phyloP scores from a whole-genome alignment of 805 yeast genomes.

The Vanderwaltozyma verrucispora region DNA sequence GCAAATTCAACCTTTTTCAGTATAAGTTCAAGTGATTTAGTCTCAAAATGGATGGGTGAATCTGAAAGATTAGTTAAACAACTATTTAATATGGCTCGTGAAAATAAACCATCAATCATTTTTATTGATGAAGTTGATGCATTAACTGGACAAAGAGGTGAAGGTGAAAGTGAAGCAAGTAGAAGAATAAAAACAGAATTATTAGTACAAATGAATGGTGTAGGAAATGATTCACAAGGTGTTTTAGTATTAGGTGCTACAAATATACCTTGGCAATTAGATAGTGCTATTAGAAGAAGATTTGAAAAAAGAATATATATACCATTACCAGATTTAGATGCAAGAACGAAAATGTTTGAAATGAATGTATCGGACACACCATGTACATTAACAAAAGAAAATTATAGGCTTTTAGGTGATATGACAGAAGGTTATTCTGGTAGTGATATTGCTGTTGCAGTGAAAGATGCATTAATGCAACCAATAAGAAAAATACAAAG shows the following conservation, averaged over 20 bases:
- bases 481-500: slow-evolving; percentile 92
- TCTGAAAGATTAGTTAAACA: slow-evolving; percentile 94
- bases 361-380: slow-evolving; percentile 87
- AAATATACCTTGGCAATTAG: slow-evolving; percentile 97
- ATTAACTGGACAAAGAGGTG: slow-evolving; percentile 95
- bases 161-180: slow-evolving; percentile 93
- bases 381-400: slow-evolving; percentile 61
- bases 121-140: slow-evolving; percentile 99
- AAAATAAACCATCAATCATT: slow-evolving; percentile 88
- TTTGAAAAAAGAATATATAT: slow-evolving; percentile 93
- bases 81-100: slow-evolving; percentile 91
- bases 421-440: slow-evolving; percentile 98
- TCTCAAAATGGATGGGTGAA: slow-evolving; percentile 99
- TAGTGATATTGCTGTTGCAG: slow-evolving; percentile 93
- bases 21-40: slow-evolving; percentile 91
- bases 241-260: slow-evolving; percentile 95
- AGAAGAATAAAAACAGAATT: slow-evolving; percentile 94
- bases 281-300: slow-evolving; percentile 94
- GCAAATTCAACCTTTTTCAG: slow-evolving; percentile 96
- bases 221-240: slow-evolving; percentile 88
- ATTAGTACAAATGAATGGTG: slow-evolving; percentile 98
- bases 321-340: slow-evolving; percentile 88
- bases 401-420: slow-evolving; percentile 68
- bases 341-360: slow-evolving; percentile 88
- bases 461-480: slow-evolving; percentile 95